These are phyloP conservation scores for Vitis hybrid DNA, from an alignment of 177 flowering plant genomes.

Conservation along the genomic window DNA sequence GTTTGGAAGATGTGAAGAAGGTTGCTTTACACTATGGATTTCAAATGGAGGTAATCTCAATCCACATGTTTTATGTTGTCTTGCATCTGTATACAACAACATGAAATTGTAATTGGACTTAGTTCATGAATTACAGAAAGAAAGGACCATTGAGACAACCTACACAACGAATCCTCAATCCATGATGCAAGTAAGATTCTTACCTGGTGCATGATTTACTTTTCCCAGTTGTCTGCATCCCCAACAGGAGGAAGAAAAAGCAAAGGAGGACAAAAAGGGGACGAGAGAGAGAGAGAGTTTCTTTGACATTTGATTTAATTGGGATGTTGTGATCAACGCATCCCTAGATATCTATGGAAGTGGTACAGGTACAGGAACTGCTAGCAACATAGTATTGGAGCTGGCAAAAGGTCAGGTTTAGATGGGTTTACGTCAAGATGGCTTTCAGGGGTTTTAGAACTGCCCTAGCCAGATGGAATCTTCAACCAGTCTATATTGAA, in stretches of 20 bases:
- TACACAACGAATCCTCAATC: conserved; percentile 85
- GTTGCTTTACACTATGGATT: conserved; percentile 77
- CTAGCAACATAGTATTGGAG: not conserved
- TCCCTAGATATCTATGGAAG: not conserved
- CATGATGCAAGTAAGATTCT: conserved; percentile 86
- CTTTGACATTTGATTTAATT: not conserved
- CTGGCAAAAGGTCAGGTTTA: not conserved
- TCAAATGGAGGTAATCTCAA: conserved; percentile 60
- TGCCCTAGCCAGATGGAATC: not conserved
- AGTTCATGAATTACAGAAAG: conserved; percentile 52
- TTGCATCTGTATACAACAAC: not conserved
- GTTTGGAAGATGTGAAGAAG: conserved; percentile 95
- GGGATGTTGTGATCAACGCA: not conserved
- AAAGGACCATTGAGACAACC: conserved; percentile 76
- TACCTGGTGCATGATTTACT: no score
- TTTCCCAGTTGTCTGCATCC: no score
- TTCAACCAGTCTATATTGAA: not conserved
- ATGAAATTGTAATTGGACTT: conserved; percentile 4
- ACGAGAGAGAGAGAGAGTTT: no score
- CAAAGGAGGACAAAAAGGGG: no score
- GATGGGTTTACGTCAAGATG: not conserved
- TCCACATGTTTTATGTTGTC: not conserved
- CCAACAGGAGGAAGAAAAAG: no score
- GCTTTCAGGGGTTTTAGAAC: not conserved
- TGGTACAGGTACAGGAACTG: not conserved